These are phyloP conservation scores for Malassezia globosa DNA, from an alignment of 1,284 basidiomycete species.

Conservation along the genomic window DNA sequence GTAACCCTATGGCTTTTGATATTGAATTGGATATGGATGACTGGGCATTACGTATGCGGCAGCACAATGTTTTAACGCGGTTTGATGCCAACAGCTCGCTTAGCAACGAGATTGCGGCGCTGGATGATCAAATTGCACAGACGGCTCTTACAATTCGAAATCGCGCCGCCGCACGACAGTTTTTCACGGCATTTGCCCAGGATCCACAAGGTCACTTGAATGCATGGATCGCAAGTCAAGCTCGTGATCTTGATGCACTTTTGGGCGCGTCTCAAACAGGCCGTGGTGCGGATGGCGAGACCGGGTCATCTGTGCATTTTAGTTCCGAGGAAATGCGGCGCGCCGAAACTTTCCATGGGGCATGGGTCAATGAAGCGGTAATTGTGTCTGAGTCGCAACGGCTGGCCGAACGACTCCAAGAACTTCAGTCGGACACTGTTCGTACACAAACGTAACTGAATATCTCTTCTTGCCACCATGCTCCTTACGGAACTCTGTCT, in stretches of 20 bases:
- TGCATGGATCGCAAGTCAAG: constrained; percentile 80
- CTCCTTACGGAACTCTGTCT: not conserved
- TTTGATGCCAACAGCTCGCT: constrained; percentile 55
- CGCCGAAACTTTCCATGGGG: constrained; percentile 75
- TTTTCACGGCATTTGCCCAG: constrained; percentile 68
- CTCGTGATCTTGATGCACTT: constrained; percentile 74
- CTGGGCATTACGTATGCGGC: constrained; percentile 60
- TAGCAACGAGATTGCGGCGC: constrained; percentile 58
- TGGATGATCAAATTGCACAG: constrained; percentile 58
- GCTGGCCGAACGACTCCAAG: constrained; percentile 32
- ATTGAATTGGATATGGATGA: constrained; percentile 84
- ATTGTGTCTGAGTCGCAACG: constrained; percentile 40
- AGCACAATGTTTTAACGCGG: constrained; percentile 62
- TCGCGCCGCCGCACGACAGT: constrained; percentile 71
- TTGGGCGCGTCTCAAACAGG: constrained; percentile 48
- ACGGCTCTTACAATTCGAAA: constrained; percentile 59
- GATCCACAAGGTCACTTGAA: constrained; percentile 73
- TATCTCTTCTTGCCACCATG: not conserved
- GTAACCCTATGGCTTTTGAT: constrained; percentile 60
- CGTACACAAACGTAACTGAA: not conserved
- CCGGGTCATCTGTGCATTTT: constrained; percentile 48
- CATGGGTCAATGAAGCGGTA: constrained; percentile 57
- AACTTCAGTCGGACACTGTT: constrained; percentile 10
- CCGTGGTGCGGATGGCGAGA: constrained; percentile 5
- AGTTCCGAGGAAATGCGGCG: constrained; percentile 74